These are phyloP conservation scores for Parafenestella ontariensis DNA, from an alignment of 2,329 filamentous ascomycete species.

Conservation along the genomic window DNA sequence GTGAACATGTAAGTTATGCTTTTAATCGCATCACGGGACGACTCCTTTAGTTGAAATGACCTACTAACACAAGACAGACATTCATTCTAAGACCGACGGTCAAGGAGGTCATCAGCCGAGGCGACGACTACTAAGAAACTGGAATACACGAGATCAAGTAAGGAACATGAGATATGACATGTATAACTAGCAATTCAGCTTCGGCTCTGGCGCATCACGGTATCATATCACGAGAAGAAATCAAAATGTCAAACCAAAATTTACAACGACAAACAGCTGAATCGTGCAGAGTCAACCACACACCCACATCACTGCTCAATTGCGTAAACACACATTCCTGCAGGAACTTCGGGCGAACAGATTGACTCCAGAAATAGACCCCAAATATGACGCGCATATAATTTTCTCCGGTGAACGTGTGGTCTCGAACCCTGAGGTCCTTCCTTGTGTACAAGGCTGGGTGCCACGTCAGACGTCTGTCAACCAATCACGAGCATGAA, in stretches of 20 bases:
- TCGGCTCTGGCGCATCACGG: background rate
- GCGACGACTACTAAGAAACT: conserved; percentile 77
- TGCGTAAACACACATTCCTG: background rate
- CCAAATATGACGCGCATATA: background rate
- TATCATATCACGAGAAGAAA: background rate
- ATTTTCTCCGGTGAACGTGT: background rate
- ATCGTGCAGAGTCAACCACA: too few species aligned
- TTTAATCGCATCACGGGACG: background rate
- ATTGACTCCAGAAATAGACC: background rate
- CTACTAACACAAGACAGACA: conserved; percentile 35
- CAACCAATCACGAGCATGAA: background rate
- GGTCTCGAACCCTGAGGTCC: background rate
- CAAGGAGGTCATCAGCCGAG: conserved; percentile 87
- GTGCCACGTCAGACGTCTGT: background rate
- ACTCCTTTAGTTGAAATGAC: background rate
- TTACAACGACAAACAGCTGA: too few species aligned
- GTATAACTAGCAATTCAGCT: background rate
- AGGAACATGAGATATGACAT: background rate
- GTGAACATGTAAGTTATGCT: conserved; percentile 78
- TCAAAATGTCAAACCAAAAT: background rate
- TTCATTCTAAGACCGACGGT: conserved; percentile 57
- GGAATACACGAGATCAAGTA: background rate
- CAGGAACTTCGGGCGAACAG: background rate
- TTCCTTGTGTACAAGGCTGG: background rate
- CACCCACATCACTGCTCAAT: background rate